Percentiles rank a stretch among this genome's conserved stretches.
Conservation (phyloP, 2,329 filamentous ascomycete genomes). For the Stagonosporopsis rhizophila region DNA sequence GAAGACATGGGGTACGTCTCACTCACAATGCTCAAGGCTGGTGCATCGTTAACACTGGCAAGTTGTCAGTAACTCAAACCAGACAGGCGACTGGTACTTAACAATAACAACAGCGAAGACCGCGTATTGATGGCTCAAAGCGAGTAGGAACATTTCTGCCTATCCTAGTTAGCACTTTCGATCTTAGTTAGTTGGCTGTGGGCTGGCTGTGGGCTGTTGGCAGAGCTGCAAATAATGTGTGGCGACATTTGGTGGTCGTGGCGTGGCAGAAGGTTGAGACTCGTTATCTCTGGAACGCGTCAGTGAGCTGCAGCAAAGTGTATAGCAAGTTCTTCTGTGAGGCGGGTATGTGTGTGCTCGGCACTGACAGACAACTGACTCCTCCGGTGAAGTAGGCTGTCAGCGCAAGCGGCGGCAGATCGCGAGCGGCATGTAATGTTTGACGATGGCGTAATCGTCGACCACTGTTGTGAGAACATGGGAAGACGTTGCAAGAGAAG, state of each 20-base stretch:
- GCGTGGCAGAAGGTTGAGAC: too few relatives aligned
- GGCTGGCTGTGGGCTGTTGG: background rate
- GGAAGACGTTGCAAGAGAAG: background rate
- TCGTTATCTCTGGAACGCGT: background rate
- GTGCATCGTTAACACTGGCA: background rate
- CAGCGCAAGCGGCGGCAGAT: background rate
- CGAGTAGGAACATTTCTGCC: background rate
- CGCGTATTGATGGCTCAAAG: background rate
- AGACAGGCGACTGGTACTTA: background rate
- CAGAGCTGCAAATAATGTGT: too few relatives aligned
- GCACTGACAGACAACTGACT: background rate
- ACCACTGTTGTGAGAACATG: background rate
- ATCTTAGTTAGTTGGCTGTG: background rate
- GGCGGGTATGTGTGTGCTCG: background rate
- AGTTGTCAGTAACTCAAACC: background rate
- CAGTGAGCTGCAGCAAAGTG: background rate
- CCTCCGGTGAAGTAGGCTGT: background rate
- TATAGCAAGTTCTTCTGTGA: background rate
- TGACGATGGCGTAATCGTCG: background rate
- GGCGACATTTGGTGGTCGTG: too few relatives aligned
- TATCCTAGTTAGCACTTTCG: background rate
- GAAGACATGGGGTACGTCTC: background rate
- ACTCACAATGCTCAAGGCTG: background rate
- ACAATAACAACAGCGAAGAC: background rate
- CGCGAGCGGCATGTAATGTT: background rate